Evolutionary conservation across 148 eudicot species (phyloP), one percentile per base, ranked within the genome.

Genomic region (Dianthus caryophyllus): DNA sequence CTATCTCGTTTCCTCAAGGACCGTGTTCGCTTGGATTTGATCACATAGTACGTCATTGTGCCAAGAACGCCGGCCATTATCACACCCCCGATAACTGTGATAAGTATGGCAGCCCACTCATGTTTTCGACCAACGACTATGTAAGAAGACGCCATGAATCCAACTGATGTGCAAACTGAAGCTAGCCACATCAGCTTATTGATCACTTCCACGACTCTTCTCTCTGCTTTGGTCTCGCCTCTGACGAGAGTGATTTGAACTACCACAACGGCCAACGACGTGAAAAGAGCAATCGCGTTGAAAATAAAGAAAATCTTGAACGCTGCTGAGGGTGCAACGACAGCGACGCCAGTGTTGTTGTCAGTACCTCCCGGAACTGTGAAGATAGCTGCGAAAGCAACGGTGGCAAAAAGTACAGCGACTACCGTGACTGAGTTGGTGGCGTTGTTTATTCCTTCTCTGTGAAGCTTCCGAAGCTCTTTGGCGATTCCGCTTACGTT

Each of bases 131-230:
- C 97, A 52, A 91, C 97, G 27, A 91, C 95, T n/a, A 91, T 91
- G 50, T 88, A 91, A 17, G 97, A 84, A 36, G 97, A 80, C 20
- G 95, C 87, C 81, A 91, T 88, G 65, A 91, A 91, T 13, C 95
- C 91, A 36, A 83, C 95, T 0, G 97, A 85, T 50, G 97, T 91
- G 76, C 91, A 91, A 18, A 88, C 88, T 14, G 95, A 91, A 54
- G 95, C 95, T 79, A 91, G 70, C 96, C 97, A 91, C 96, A 91
- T 91, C 66, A 91, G 30, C 79, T 91, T 91, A 80, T 91, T 91
- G 64, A 91, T 91, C 39, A 91, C 80, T 69, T 62, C 91, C 65
- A 88, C 91, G 29, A 91, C 96, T 22, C 86, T 72, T 65, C 81
- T 84, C 79, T 88, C 91, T 0, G 95, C 83, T 75, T 84, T 91